Base-by-base conservation (phyloP, 495 filamentous ascomycete genomes). In the Neurospora tetraspora region DNA sequence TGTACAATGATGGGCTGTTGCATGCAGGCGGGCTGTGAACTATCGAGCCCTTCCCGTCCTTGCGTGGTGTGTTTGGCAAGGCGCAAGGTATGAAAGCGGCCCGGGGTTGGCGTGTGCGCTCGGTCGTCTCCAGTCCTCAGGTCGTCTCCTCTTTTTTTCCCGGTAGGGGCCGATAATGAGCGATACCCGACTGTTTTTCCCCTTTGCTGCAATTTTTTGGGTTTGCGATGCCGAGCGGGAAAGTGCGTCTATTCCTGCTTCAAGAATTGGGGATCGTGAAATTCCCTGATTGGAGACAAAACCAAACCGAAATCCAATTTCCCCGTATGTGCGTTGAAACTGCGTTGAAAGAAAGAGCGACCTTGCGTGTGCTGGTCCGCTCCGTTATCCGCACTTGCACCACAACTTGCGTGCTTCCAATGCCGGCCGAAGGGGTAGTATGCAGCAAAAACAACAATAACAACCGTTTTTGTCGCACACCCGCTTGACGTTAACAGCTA, bases 1-100 rank as follows among this genome's bases (percentile, higher is more conserved):
- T 65, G 53, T 34, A 65, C 53, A 65, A 18, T 34, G 53, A 76
- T 80, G 77, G 74, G 71, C 74, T 77, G 75, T 80, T 78, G 77
- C 76, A 74, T 78, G 77, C 78, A 75, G 78, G 71, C 53, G 53
- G 53, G 53, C 27, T 65, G 53, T 65, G 53, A 65, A 65, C 34
- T 36, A 36, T 65, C 53, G 53, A 65, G 53, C 53, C 53, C 53
- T 65, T 34, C 27, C 53, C 53, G 53, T 65, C 53, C 53, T 36
- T 65, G 27, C 53, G 53, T 65, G 53, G 53, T 65, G 27, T 65
- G 53, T 65, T 65, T 65, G 53, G 53, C 53, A 65, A 65, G 53
- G 53, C 53, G 14, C 53, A 53, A 47, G 27, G 40, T 31, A 53
- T 65, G 27, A 14, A 65, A 65, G 6, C 53, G 27, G 34, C 34